These are phyloP conservation scores for Scolecobasidium constrictum DNA, from an alignment of 2,329 filamentous ascomycete genomes.

Conservation along the genomic window DNA sequence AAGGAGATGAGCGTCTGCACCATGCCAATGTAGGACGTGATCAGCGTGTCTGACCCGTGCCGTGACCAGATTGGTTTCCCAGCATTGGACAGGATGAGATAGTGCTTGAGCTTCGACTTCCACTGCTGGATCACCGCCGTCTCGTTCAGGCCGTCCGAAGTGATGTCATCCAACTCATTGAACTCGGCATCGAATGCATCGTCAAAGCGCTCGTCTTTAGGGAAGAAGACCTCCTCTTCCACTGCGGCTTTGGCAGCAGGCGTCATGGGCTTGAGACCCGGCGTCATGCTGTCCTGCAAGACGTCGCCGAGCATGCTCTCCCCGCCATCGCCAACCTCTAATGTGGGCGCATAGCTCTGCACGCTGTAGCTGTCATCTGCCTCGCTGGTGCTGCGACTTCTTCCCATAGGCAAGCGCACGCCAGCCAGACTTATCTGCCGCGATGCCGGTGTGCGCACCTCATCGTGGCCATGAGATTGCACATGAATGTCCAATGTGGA, in stretches of 20 bases:
- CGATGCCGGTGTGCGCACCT: constrained; percentile 20
- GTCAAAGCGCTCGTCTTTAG: constrained; percentile 38
- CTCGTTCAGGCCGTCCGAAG: constrained; percentile 44
- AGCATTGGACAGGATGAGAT: constrained; percentile 88
- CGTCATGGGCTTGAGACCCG: constrained; percentile 59
- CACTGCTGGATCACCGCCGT: constrained; percentile 55
- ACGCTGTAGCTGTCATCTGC: constrained; percentile 55
- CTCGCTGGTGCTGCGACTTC: constrained; percentile 41
- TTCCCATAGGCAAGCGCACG: constrained; percentile 26
- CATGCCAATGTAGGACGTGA: constrained; percentile 89
- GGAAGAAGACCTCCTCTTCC: constrained; percentile 16
- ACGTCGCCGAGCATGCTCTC: constrained; percentile 74
- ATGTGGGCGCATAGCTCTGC: constrained; percentile 53
- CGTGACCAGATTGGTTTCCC: constrained; percentile 96
- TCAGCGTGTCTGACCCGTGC: constrained; percentile 79
- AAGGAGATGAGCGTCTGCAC: constrained; percentile 97
- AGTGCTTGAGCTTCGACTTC: constrained; percentile 94
- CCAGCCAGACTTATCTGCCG: constrained; percentile 27
- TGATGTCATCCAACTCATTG: constrained; percentile 55
- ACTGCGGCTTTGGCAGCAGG: constrained; percentile 38
- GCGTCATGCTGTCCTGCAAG: constrained; percentile 49
- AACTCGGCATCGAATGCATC: constrained; percentile 68
- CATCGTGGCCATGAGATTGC: constrained; percentile 55
- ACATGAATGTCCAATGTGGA: constrained; percentile 74
- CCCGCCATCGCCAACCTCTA: constrained; percentile 56